Evolutionary conservation across 1,284 basidiomycete genomes (phyloP).

Genomic region (Cystobasidium slooffiae): DNA sequence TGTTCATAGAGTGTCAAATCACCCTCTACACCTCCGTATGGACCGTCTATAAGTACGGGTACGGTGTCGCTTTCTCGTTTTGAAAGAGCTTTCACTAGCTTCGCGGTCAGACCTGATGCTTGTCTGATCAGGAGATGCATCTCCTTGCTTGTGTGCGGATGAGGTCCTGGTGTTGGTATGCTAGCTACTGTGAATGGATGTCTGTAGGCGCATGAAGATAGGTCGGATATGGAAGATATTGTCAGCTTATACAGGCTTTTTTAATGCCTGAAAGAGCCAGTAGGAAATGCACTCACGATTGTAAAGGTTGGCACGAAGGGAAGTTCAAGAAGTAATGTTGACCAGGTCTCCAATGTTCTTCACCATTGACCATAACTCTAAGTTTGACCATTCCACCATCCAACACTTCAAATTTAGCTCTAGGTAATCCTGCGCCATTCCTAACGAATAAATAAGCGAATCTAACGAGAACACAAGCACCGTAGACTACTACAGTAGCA

Average conservation of each 20-base stretch:
- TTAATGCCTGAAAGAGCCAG: too few relatives aligned
- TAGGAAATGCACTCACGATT: slow-evolving; percentile 53
- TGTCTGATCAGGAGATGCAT: slow-evolving; percentile 36
- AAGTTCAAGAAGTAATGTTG: slow-evolving; percentile 60
- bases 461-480: slow-evolving; percentile 54
- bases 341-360: slow-evolving; percentile 57
- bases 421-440: slow-evolving; percentile 51
- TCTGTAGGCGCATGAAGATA: background rate
- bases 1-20: slow-evolving; percentile 56
- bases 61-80: slow-evolving; percentile 23
- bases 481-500: slow-evolving; percentile 58
- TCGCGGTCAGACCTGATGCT: slow-evolving; percentile 38
- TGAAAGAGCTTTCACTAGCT: slow-evolving; percentile 23
- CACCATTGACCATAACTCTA: slow-evolving; percentile 36
- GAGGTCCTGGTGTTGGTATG: slow-evolving; percentile 49
- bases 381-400: slow-evolving; percentile 57
- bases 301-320: slow-evolving; percentile 55
- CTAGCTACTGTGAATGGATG: slow-evolving; percentile 61
- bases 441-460: slow-evolving; percentile 55
- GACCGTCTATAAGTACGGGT: slow-evolving; percentile 59
- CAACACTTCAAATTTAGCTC: slow-evolving; percentile 55
- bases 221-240: background rate
- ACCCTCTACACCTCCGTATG: slow-evolving; percentile 58
- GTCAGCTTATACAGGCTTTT: too few relatives aligned
- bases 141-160: slow-evolving; percentile 41